Percentiles rank a stretch among this genome's conserved stretches.
These are phyloP conservation scores for Amanita rimosa DNA, from an alignment of 768 basidiomycete species.

Conservation along the genomic window DNA sequence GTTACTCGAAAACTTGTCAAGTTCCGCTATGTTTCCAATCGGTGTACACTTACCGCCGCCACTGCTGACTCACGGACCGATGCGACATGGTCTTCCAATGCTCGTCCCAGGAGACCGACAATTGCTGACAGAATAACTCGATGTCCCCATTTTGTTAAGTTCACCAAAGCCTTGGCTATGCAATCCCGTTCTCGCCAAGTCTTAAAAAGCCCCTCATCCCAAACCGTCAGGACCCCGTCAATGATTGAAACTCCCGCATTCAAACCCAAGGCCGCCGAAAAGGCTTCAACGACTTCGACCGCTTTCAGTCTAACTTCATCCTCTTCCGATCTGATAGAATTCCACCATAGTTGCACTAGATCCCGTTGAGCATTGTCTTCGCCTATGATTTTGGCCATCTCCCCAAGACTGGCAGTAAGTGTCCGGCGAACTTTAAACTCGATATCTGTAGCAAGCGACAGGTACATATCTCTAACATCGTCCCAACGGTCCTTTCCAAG, in stretches of 20 bases:
- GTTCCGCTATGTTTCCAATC: neutral
- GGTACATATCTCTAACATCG: slow-evolving; percentile 59
- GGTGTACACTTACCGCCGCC: slow-evolving; percentile 36
- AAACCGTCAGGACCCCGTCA: slow-evolving; percentile 34
- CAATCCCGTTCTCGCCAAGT: slow-evolving; percentile 77
- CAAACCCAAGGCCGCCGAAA: slow-evolving; percentile 41
- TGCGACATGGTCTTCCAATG: slow-evolving; percentile 70
- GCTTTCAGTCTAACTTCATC: slow-evolving; percentile 69
- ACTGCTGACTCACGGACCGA: slow-evolving; percentile 76
- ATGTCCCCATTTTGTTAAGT: slow-evolving; percentile 31
- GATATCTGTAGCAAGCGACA: slow-evolving; percentile 47
- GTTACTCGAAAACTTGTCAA: neutral
- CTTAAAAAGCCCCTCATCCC: slow-evolving; percentile 46
- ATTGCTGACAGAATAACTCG: slow-evolving; percentile 33
- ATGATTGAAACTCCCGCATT: slow-evolving; percentile 35
- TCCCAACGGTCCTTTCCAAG: slow-evolving; percentile 69
- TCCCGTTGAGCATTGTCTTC: slow-evolving; percentile 54
- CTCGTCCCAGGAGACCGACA: slow-evolving; percentile 43
- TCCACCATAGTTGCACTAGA: slow-evolving; percentile 64
- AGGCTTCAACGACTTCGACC: slow-evolving; percentile 50
- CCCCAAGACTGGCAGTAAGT: slow-evolving; percentile 81
- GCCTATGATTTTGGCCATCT: slow-evolving; percentile 80
- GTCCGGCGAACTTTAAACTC: slow-evolving; percentile 61
- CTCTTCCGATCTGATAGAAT: slow-evolving; percentile 38
- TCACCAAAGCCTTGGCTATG: slow-evolving; percentile 45